Conservation (phyloP, 768 basidiomycete genomes). For the Lyophyllum decastes region DNA sequence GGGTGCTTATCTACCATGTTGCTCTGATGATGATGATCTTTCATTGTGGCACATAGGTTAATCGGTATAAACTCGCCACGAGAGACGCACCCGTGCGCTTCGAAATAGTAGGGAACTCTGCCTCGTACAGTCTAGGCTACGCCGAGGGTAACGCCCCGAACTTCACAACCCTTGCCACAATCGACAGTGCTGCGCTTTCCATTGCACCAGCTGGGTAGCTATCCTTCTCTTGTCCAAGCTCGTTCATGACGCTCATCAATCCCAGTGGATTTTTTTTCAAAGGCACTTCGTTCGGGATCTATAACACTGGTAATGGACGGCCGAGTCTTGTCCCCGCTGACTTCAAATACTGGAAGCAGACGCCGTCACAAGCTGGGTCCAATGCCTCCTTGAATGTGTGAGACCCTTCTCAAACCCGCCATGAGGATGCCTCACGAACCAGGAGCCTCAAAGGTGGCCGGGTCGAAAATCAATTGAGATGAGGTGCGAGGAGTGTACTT, state of each 20-base stretch:
- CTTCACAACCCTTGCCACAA: slow-evolving; percentile 25
- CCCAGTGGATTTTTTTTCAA: slow-evolving; percentile 39
- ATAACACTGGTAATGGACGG: slow-evolving; percentile 39
- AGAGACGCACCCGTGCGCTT: slow-evolving; percentile 27
- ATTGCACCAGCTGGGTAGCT: slow-evolving; percentile 34
- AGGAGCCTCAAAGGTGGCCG: too few species aligned
- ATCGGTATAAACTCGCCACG: slow-evolving; percentile 22
- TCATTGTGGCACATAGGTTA: slow-evolving; percentile 18
- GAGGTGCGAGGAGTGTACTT: slow-evolving; percentile 5
- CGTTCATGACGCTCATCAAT: background rate
- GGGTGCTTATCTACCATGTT: too few species aligned
- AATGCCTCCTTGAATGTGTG: too few species aligned
- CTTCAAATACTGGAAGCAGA: slow-evolving; percentile 40
- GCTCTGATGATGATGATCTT: too few species aligned
- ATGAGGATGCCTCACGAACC: too few species aligned
- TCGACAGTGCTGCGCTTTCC: slow-evolving; percentile 34
- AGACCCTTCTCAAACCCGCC: too few species aligned
- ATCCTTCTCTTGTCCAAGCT: background rate
- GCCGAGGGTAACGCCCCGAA: slow-evolving; percentile 28
- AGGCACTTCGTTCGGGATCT: slow-evolving; percentile 36
- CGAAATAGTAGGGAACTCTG: slow-evolving; percentile 28
- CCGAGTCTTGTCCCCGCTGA: slow-evolving; percentile 35
- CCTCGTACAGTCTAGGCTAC: slow-evolving; percentile 33
- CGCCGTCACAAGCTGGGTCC: background rate
- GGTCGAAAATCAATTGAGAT: slow-evolving; percentile 4